Evolutionary conservation across 306 rosid genomes (phyloP), one percentile per base, ranked within the genome.

Genomic region (Pyrus bretschneideri): DNA sequence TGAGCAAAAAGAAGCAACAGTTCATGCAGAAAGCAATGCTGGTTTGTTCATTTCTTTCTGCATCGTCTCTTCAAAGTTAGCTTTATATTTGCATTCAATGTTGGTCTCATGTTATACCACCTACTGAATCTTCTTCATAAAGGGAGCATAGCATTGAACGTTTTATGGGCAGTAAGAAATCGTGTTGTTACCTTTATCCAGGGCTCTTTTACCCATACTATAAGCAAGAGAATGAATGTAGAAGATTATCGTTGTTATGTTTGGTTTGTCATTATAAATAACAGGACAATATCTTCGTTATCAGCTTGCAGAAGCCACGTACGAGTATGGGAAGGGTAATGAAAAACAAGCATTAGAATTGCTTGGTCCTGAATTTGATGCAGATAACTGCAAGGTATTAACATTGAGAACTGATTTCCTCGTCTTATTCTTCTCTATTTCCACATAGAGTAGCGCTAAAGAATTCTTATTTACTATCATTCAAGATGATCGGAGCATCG

Each of bases 251-350:
- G 11, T 33, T 49, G 22, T 10, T 68, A 29, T 19, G 14, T 31
- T 69, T 3, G 38, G 17, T 46, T 60, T 61, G 21, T 25, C 33
- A 0, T 63, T 30, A 30, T 33, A 60, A 12, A 30, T 25, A 29
- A 63, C 21, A 30, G 2, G 38, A 18, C 31, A 10, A 12, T 23
- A 69, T 79, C 63, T 71, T 11, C 61, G 22, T 64, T 61, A 67
- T 60, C 85, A 94, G 98, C 95, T 94, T 83, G 96, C 97, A 67
- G 97, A 94, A 90, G 93, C 97, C 71, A 69, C 87, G 49, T 89
- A 81, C 59, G 93, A 90, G 11, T 94, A 89, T n/a, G 98, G 97
- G 55, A 88, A 52, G 64, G 95, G 96, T 23, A 72, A 87, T 22
- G 77, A 88, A 62, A 70, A 61, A 75, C 83, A 71, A 4, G 93